Evolutionary conservation across 2,329 filamentous ascomycete genomes (phyloP), one percentile per base, ranked within the genome.

Genomic region (Phialophora verrucosa): DNA sequence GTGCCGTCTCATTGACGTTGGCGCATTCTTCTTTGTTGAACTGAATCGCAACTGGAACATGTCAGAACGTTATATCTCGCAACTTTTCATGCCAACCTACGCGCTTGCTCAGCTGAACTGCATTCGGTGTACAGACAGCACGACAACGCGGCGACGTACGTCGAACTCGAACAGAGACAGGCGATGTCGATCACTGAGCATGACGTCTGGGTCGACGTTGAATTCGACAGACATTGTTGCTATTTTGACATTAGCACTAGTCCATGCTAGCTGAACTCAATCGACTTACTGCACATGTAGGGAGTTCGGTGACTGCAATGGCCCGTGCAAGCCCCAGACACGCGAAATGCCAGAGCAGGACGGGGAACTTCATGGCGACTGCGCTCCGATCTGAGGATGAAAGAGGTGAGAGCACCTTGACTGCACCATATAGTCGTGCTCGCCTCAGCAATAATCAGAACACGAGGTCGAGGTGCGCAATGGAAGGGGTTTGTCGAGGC

Each of bases 21-120:
- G 63, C 66, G 51, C 72, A 74, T 53, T 71, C 68, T 54, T 73
- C 65, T 54, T 72, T 63, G 56, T 74, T 74, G 69, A 73, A 74
- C 59, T 70, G 68, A 31, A 74, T 74, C 14, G 72, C 72, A 38
- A 64, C 70, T 71, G 58, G n/a, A 53, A 25, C 8, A 12, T 23
- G 12, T 53, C 66, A 60, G 27, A 57, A 29, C 6, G n/a, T 23
- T 55, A 61, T 59, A 29, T 17, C 8, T 44, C 14, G 23, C 12
- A 42, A 11, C 8, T 50, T 58, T 27, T 32, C 35, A 59, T 31
- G 27, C 31, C 47, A 23, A 62, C 72, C 17, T 62, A 73, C 72
- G 65, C 51, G 70, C 62, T 68, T 74, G 72, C 38, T 74, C 72
- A 23, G 57, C 50, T 4, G 63, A 25, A 31, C 60, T 65, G 59